phyloP scores from a whole-genome alignment of 176 grass and related monocot species.

The Canna indica region DNA sequence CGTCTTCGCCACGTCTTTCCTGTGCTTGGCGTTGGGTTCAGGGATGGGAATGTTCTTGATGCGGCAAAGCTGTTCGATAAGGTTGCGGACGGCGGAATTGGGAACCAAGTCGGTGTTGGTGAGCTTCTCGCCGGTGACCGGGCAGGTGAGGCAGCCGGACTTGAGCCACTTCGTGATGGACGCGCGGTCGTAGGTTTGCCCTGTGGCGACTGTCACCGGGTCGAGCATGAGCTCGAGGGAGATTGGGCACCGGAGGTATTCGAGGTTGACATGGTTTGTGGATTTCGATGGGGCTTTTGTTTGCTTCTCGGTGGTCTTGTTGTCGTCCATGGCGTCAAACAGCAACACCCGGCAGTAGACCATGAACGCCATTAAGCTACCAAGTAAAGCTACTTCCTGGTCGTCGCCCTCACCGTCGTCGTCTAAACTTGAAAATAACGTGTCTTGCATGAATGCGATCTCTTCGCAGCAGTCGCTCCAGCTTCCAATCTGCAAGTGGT shows the following conservation, averaged over 20 bases:
- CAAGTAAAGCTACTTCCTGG: constrained; percentile 24
- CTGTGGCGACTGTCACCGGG: constrained; percentile 64
- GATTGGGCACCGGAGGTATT: constrained; percentile 71
- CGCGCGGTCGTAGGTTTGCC: constrained; percentile 78
- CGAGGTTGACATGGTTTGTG: constrained; percentile 39
- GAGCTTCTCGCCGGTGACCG: constrained; percentile 65
- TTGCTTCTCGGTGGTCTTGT: background rate
- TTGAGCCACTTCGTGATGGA: constrained; percentile 77
- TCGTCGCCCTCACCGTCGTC: background rate
- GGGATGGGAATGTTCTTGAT: constrained; percentile 38
- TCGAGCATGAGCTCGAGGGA: constrained; percentile 80
- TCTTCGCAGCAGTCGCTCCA: constrained; percentile 85
- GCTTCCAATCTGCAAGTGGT: constrained; percentile 35
- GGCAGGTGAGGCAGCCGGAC: constrained; percentile 48
- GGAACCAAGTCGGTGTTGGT: constrained; percentile 42
- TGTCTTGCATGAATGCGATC: constrained; percentile 37
- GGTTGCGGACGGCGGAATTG: constrained; percentile 38
- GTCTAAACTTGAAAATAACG: constrained; percentile 25
- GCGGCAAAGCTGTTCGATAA: constrained; percentile 44
- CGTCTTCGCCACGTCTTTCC: constrained; percentile 34
- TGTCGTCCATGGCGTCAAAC: constrained; percentile 38
- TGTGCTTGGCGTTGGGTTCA: constrained; percentile 33
- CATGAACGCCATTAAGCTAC: constrained; percentile 44
- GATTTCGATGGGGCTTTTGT: background rate
- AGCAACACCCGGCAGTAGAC: constrained; percentile 71